Evolutionary conservation across 306 rosid genomes (phyloP).

Genomic region (Trichosanthes truncata): DNA sequence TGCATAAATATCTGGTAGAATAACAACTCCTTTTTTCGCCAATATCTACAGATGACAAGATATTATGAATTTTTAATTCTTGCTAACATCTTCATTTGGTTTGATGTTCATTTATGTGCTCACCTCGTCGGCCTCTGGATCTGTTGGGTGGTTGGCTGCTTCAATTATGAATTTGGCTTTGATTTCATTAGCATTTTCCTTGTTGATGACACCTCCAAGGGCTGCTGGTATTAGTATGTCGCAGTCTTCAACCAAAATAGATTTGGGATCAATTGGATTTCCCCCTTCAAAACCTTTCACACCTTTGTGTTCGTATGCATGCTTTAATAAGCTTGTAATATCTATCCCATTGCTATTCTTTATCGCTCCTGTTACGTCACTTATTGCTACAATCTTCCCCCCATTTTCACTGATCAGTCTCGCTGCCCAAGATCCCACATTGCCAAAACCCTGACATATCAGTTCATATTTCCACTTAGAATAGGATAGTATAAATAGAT

Average conservation of each 20-base stretch:
- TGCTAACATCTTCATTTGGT: neutral
- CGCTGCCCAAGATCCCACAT: conserved; percentile 97
- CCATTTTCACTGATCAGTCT: conserved; percentile 61
- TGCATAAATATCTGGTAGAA: conserved; percentile 93
- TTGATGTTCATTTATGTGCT: neutral
- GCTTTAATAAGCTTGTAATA: conserved; percentile 56
- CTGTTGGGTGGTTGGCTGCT: conserved; percentile 95
- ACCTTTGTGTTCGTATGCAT: conserved; percentile 43
- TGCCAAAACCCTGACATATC: conserved; percentile 69
- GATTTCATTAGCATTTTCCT: conserved; percentile 77
- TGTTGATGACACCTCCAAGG: conserved; percentile 95
- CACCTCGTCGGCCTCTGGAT: conserved; percentile 96
- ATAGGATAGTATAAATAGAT: neutral
- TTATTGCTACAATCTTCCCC: conserved; percentile 80
- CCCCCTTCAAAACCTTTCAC: conserved; percentile 69
- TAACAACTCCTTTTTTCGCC: conserved; percentile 62
- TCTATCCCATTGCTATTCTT: conserved; percentile 64
- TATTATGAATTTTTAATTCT: neutral
- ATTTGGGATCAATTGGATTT: conserved; percentile 42
- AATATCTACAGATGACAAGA: conserved; percentile 46
- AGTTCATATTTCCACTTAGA: neutral
- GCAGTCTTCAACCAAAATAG: conserved; percentile 67
- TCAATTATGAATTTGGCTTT: conserved; percentile 78
- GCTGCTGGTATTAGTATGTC: conserved; percentile 93
- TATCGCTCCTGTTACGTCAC: conserved; percentile 82